Evolutionary conservation across 768 basidiomycete genomes (phyloP), one percentile per base, ranked within the genome.

Genomic region (Crucibulum laeve): DNA sequence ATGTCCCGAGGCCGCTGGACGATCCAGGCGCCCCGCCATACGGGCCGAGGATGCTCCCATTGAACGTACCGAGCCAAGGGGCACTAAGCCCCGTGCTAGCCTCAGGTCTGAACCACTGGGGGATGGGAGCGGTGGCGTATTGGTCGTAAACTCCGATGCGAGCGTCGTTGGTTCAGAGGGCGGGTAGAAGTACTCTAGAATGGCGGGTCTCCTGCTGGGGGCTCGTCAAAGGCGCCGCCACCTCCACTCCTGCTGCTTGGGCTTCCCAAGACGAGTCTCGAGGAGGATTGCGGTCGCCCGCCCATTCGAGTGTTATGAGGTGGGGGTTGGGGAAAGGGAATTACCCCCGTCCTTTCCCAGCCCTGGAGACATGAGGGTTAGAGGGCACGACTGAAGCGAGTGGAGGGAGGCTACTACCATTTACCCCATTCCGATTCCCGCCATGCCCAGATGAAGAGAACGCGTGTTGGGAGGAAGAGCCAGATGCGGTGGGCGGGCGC

Each of bases 121-220:
- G n/a, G n/a, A n/a, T n/a, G n/a, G n/a, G n/a, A n/a, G 53, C 80
- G 69, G 72, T 71, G 74, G 50, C 53, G 6, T 45, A 51, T n/a
- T 19, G 39, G 54, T 38, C 17, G 62, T 49, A 28, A 59, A 53
- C 45, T 58, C 37, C 36, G 54, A 10, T 26, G 54, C 22, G 49
- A 57, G 51, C 33, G 42, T 61, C 60, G 41, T 35, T 42, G 66
- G 67, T 68, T 48, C 67, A 71, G 63, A 41, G 72, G 82, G 82
- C 50, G 84, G 76, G 70, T 82, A 77, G 80, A 85, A 88, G 70
- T n/a, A n/a, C n/a, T n/a, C n/a, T 74, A 86, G 78, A 87, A 87
- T 43, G 85, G 85, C 47, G 80, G 83, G 63, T 83, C 83, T 43
- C 58, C 57, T 38, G 46, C 39, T 25, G 55, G 44, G 46, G 26